Conservation (phyloP, 2,329 filamentous ascomycete genomes). For the Cytospora leucostoma region DNA sequence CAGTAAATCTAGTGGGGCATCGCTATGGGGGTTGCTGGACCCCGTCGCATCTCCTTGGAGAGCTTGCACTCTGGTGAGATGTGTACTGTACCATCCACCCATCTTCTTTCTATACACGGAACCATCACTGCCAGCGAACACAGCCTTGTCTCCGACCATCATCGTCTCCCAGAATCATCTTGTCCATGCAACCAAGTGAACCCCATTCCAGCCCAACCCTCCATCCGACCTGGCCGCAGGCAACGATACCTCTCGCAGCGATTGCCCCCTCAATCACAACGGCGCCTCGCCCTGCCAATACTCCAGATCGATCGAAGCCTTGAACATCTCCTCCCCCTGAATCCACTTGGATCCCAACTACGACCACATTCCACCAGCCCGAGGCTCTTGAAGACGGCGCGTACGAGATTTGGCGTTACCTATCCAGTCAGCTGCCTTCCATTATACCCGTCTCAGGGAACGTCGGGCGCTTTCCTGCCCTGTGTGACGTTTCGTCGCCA, state of each 20-base stretch:
- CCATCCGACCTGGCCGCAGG: conserved; percentile 1
- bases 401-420: conserved; percentile 3
- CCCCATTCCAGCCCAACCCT: background rate
- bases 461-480: conserved; percentile 16
- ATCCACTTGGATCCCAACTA: background rate
- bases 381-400: background rate
- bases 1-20: background rate
- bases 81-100: background rate
- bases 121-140: background rate
- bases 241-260: conserved; percentile 1
- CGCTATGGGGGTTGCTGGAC: background rate
- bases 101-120: background rate
- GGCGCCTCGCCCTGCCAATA: conserved; percentile 3
- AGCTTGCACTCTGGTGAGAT: background rate
- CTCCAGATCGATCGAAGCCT: conserved; percentile 4
- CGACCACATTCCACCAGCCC: background rate
- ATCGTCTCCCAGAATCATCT: background rate
- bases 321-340: conserved; percentile 4
- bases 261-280: background rate
- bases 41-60: background rate
- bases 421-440: conserved; percentile 2
- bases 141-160: background rate
- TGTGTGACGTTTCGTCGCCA: conserved; percentile 41
- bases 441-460: conserved; percentile 10
- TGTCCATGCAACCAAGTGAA: background rate